Evolutionary conservation across 2,329 filamentous ascomycete species (phyloP).

Genomic region (Fusarium incarnatum): DNA sequence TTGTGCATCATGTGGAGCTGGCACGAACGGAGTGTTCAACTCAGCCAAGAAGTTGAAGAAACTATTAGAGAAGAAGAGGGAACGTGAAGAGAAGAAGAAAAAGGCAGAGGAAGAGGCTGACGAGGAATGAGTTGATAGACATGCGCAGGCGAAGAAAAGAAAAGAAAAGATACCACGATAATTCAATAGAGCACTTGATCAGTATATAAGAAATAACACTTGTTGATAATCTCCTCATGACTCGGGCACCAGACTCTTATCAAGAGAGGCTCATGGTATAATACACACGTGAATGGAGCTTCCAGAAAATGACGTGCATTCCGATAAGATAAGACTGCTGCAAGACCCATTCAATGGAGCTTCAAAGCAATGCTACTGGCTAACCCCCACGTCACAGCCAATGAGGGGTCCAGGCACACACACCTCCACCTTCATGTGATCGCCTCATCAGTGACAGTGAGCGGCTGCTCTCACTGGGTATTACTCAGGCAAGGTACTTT

Average conservation of each 20-base stretch:
- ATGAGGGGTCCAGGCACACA: slow-evolving; percentile 38
- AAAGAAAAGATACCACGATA: slow-evolving; percentile 25
- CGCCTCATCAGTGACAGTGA: slow-evolving; percentile 39
- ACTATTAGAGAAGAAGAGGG: slow-evolving; percentile 78
- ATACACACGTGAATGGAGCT: slow-evolving; percentile 24
- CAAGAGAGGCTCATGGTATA: slow-evolving; percentile 2
- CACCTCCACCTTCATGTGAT: slow-evolving; percentile 49
- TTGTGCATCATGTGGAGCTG: slow-evolving; percentile 86
- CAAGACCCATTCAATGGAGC: not conserved
- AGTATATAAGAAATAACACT: not conserved
- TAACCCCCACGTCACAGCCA: slow-evolving; percentile 21
- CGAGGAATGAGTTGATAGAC: slow-evolving; percentile 43
- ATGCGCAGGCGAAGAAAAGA: not conserved
- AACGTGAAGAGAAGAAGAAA: slow-evolving; percentile 68
- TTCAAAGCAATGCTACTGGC: slow-evolving; percentile 12
- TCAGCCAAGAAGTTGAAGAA: slow-evolving; percentile 84
- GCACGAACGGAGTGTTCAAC: slow-evolving; percentile 92
- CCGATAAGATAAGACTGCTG: slow-evolving; percentile 32
- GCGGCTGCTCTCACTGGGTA: not conserved
- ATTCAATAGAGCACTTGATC: slow-evolving; percentile 1
- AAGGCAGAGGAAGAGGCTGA: slow-evolving; percentile 65
- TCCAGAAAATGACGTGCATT: slow-evolving; percentile 35
- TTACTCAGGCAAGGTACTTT: slow-evolving; percentile 22
- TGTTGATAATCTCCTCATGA: slow-evolving; percentile 18
- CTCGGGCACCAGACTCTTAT: slow-evolving; percentile 15